Conservation (phyloP, 2,329 filamentous ascomycete genomes). For the Teratosphaeria pseudoeucalypti region DNA sequence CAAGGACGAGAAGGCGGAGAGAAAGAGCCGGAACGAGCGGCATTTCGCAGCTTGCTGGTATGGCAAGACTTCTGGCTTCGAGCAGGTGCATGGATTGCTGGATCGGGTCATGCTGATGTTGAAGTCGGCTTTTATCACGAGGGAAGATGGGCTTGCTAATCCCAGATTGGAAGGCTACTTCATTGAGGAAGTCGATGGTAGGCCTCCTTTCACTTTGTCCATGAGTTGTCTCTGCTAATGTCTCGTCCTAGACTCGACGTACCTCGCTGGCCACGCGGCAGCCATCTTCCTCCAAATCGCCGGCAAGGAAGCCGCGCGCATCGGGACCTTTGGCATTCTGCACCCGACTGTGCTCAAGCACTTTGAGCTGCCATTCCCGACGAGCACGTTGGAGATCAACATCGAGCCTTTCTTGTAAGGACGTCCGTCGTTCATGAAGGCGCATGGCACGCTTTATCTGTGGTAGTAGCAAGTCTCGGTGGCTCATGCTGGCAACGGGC, state of each 20-base stretch:
- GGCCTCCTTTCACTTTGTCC: not conserved
- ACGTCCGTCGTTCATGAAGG: no score
- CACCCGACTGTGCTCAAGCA: constrained; percentile 90
- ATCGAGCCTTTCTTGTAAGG: constrained; percentile 77
- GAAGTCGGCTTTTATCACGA: constrained; percentile 65
- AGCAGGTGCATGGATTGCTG: constrained; percentile 85
- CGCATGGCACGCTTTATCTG: not conserved
- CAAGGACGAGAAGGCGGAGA: constrained; percentile 72
- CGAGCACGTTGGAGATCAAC: constrained; percentile 90
- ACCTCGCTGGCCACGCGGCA: constrained; percentile 82
- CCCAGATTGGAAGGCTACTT: constrained; percentile 55
- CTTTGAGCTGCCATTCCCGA: constrained; percentile 85
- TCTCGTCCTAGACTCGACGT: constrained; percentile 48
- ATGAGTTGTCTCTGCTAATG: not conserved
- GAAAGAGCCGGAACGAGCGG: constrained; percentile 82
- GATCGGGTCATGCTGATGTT: constrained; percentile 92
- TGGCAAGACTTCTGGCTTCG: constrained; percentile 88
- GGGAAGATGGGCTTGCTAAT: constrained; percentile 54
- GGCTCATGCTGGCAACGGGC: not conserved
- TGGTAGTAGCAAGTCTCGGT: not conserved
- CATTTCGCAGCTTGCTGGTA: constrained; percentile 96
- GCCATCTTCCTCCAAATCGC: constrained; percentile 67
- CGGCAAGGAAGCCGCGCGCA: constrained; percentile 57
- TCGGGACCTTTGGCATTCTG: constrained; percentile 88
- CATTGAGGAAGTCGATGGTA: constrained; percentile 82